These are phyloP conservation scores for Tulasnella sp. DNA, from an alignment of 768 basidiomycete genomes.

Conservation along the genomic window DNA sequence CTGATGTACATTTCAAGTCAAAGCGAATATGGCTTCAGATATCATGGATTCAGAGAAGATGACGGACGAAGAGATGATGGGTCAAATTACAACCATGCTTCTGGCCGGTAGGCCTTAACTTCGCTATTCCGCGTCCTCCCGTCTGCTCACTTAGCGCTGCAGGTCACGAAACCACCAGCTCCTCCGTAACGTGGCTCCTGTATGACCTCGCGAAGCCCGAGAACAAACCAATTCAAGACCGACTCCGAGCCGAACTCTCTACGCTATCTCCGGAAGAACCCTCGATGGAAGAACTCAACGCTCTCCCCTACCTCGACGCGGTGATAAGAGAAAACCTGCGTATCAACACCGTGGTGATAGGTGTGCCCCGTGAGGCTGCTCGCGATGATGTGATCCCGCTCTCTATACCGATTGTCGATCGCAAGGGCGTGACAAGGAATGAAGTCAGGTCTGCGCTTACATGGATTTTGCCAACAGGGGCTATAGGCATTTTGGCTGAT, in stretches of 20 bases:
- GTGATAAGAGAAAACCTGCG: conserved; percentile 17
- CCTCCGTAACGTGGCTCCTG: neutral
- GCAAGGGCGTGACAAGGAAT: neutral
- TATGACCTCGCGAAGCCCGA: conserved; percentile 16
- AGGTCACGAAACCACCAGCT: conserved; percentile 41
- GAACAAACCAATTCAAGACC: too few species aligned
- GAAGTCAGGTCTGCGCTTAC: conserved; percentile 10
- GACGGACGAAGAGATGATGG: conserved; percentile 27
- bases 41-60: conserved; percentile 25
- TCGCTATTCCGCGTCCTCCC: too few species aligned
- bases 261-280: too few species aligned
- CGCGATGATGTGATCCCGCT: conserved; percentile 15
- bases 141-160: too few species aligned
- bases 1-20: conserved; percentile 20
- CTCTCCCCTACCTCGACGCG: conserved; percentile 3
- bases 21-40: conserved; percentile 29
- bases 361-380: neutral
- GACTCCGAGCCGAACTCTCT: too few species aligned
- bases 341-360: neutral
- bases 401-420: conserved; percentile 8
- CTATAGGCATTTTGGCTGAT: too few species aligned
- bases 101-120: neutral
- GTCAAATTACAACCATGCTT: conserved; percentile 21
- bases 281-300: too few species aligned
- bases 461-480: too few species aligned